Base-by-base conservation (phyloP, 1,284 basidiomycete species). In the Calocybe gambosa region DNA sequence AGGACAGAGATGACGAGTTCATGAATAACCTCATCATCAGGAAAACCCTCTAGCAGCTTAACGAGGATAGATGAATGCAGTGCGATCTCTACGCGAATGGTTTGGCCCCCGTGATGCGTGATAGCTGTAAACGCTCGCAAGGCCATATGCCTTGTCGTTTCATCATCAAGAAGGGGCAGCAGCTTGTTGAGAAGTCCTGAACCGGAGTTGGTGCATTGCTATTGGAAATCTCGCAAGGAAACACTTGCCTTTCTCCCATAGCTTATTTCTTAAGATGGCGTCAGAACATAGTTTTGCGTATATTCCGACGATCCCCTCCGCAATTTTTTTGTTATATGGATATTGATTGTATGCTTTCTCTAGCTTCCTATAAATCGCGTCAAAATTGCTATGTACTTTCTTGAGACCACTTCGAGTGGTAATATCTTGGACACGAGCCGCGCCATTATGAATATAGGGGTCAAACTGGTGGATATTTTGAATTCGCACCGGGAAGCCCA, bases 211-310 rank as follows among this genome's bases (percentile, higher is more conserved):
- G 2, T 23, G 7, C 21, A 23, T 23, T 23, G 21, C 21, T 7
- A 4, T 23, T 23, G 7, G 4, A 7, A 7, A 23, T 7, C 7
- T 23, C 28, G 10, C 4, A 10, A 29, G 10, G 28, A 29, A 13
- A 13, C 28, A 3, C 59, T 40, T 52, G 79, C 80, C 78, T 67
- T 71, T 69, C 29, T 71, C 66, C 55, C 78, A 73, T 18, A 83
- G 63, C 51, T 76, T 75, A 59, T 81, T 70, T 20, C 78, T 67
- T 42, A 82, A 59, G 39, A 82, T 65, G 1, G 77, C 67, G 59
- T 84, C 80, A 0, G 68, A 67, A 31, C 69, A 82, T 77, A 84
- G 79, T 55, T 77, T 79, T 8, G 77, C 72, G 56, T 75, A 82
- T 39, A 84, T 77, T 2, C 73, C 76, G 8, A 82, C 66, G 42